Conservation (phyloP, 2,329 filamentous ascomycete species). For the Pestalotiopsis sp. region DNA sequence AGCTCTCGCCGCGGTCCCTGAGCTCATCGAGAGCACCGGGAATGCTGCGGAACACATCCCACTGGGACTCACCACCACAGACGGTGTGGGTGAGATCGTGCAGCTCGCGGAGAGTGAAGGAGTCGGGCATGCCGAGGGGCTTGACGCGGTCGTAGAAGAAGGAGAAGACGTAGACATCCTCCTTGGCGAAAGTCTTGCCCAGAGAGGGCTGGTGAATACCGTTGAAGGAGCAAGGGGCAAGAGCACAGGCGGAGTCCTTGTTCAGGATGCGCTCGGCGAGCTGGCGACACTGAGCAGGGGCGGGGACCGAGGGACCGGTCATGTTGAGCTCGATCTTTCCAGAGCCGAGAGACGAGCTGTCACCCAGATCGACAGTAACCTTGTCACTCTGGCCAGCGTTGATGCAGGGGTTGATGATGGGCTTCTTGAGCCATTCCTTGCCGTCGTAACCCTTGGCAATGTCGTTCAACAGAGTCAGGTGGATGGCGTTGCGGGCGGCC, state of each 20-base stretch:
- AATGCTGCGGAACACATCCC: constrained; percentile 79
- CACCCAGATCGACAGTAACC: constrained; percentile 72
- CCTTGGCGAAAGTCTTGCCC: constrained; percentile 85
- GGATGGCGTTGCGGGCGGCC: constrained; percentile 87
- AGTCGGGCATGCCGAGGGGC: constrained; percentile 96
- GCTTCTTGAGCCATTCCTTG: constrained; percentile 40
- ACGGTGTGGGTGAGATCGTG: constrained; percentile 84
- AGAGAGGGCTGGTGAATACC: constrained; percentile 93
- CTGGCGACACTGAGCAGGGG: constrained; percentile 85
- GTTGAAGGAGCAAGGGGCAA: constrained; percentile 97
- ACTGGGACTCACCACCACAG: constrained; percentile 75
- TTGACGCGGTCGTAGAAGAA: constrained; percentile 97
- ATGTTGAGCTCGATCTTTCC: constrained; percentile 75
- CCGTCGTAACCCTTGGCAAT: constrained; percentile 63
- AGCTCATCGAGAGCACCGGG: constrained; percentile 81
- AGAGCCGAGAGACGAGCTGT: constrained; percentile 66
- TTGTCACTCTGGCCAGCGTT: constrained; percentile 75
- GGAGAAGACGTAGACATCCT: constrained; percentile 95
- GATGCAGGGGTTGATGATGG: constrained; percentile 62
- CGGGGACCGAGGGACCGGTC: constrained; percentile 75
- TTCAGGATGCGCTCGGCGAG: constrained; percentile 88
- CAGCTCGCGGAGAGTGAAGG: constrained; percentile 89
- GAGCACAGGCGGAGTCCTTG: constrained; percentile 80
- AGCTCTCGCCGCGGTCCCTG: constrained; percentile 81
- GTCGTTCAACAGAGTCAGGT: constrained; percentile 73